phyloP scores from a whole-genome alignment of 1,139 yeast genomes.

The Kurtzmaniella natalensis region DNA sequence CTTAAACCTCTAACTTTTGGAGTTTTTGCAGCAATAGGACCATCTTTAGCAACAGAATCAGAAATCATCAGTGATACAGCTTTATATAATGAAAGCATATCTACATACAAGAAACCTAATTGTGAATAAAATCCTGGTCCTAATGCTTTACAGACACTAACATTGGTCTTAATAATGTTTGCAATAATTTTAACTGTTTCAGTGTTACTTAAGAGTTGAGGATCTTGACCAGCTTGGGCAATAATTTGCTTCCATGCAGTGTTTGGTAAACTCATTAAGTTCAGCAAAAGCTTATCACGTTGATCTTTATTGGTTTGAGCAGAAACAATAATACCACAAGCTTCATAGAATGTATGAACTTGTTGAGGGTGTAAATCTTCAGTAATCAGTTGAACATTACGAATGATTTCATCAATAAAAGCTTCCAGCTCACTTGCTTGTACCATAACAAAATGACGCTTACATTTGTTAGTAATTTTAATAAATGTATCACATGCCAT shows the following conservation, averaged over 20 bases:
- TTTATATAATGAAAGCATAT: slow-evolving; percentile 83
- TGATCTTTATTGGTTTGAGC: slow-evolving; percentile 65
- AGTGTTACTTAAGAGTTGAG: slow-evolving; percentile 74
- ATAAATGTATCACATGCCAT: slow-evolving; percentile 99
- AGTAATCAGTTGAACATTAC: slow-evolving; percentile 78
- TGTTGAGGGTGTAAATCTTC: slow-evolving; percentile 95
- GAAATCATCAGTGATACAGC: slow-evolving; percentile 92
- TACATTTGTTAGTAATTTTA: slow-evolving; percentile 91
- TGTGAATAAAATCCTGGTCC: slow-evolving; percentile 93
- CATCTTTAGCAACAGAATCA: slow-evolving; percentile 71
- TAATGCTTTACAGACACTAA: slow-evolving; percentile 85
- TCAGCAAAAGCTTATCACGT: slow-evolving; percentile 69
- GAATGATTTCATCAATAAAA: slow-evolving; percentile 84
- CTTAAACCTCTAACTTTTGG: slow-evolving; percentile 94
- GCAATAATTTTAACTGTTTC: slow-evolving; percentile 92
- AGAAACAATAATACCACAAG: slow-evolving; percentile 90
- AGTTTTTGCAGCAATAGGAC: slow-evolving; percentile 86
- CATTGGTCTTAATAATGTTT: slow-evolving; percentile 90
- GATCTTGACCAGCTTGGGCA: slow-evolving; percentile 82
- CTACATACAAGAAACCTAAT: slow-evolving; percentile 79
- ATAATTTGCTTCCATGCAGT: slow-evolving; percentile 92
- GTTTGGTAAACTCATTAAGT: slow-evolving; percentile 88
- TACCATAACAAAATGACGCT: slow-evolving; percentile 85
- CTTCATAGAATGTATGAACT: slow-evolving; percentile 95
- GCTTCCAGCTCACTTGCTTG: slow-evolving; percentile 90